Evolutionary conservation across 2,329 filamentous ascomycete genomes (phyloP), one percentile per base, ranked within the genome.

Genomic region (Talaromyces marneffei): DNA sequence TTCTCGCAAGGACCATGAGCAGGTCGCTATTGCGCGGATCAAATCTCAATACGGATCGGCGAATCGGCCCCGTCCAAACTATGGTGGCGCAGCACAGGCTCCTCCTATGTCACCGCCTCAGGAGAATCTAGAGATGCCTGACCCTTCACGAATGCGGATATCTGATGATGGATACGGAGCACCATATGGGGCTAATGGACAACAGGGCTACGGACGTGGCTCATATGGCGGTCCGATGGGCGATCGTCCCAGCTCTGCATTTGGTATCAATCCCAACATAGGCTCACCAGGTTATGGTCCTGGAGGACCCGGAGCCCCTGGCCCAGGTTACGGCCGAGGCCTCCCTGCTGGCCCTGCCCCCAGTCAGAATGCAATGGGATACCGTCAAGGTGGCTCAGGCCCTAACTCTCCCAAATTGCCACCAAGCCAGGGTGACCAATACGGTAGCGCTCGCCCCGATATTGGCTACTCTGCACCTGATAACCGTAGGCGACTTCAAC

Each of bases 1-100:
- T 52, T 95, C 91, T 2, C 92, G 92, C 77, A 85, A 88, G 67
- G 94, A 97, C 70, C 94, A 99, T 72, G 93, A 97, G 74, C 91
- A 92, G 60, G 88, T 95, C 44, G 92, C 94, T 0, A 86, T 99
- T 66, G 88, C 86, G 56, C 86, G 89, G 58, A 97, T 99, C 79
- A 96, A 89, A 75, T 91, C 86, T 3, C 86, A 88, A 66, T 85
- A 91, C 69, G 88, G 87, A 16, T 90, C 88, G 16, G 85, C 87
- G 57, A 72, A 74, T 27, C 69, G 66, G 16, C 66, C 66, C 14
- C 63, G 65, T 39, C 62, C 63, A 46, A 61, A 60, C 29, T 66
- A 66, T 50, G 60, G 61, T 14, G 55, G 59, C 59, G 35, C 60
- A 58, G 52, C 52, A 29, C 57, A 57, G 20, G 31, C 54, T 23